Evolutionary conservation across 1,284 basidiomycete genomes (phyloP).

Genomic region (Puccinia novopanici): DNA sequence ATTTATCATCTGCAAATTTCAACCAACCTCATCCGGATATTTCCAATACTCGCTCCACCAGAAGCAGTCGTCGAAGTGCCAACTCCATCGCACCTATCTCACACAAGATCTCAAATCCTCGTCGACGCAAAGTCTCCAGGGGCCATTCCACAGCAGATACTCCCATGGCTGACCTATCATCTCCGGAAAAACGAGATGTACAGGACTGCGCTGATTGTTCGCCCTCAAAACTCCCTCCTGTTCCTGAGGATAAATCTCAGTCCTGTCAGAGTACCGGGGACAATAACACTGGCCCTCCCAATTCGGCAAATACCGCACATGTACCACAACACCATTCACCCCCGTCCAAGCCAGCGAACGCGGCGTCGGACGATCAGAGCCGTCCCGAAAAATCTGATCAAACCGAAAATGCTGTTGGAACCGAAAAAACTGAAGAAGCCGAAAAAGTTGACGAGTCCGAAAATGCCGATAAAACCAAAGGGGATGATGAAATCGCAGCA

Average conservation of each 20-base stretch:
- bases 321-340: neutral
- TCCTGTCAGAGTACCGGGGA: neutral
- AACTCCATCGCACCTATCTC: conserved; percentile 40
- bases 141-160: neutral
- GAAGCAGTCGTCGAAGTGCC: conserved; percentile 39
- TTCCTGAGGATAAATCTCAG: neutral
- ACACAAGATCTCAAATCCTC: conserved; percentile 16
- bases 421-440: too few relatives aligned
- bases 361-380: neutral
- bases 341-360: neutral
- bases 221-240: conserved; percentile 4
- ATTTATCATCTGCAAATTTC: neutral
- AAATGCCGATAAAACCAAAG: too few relatives aligned
- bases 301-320: neutral
- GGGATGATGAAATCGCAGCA: neutral
- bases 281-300: neutral
- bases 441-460: too few relatives aligned
- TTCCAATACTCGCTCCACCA: conserved; percentile 31
- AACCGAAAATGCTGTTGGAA: too few relatives aligned
- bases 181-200: neutral
- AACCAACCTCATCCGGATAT: conserved; percentile 13
- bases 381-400: neutral
- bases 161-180: neutral
- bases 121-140: conserved; percentile 35
- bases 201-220: neutral